Base-by-base conservation (phyloP, 2,329 filamentous ascomycete genomes). In the Nothophoma quercina region DNA sequence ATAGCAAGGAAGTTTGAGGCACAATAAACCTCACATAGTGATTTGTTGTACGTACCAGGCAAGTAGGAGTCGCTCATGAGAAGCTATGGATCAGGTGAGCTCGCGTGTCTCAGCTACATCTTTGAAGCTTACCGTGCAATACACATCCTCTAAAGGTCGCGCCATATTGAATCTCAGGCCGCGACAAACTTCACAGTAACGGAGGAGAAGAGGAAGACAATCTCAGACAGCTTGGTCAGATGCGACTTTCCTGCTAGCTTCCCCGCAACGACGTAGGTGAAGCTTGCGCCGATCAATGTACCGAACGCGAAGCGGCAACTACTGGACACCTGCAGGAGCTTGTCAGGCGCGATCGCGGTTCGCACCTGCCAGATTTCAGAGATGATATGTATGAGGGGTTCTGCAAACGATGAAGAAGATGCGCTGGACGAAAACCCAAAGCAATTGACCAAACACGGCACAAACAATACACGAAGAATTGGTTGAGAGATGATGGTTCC, bases 31-130 rank as follows among this genome's bases (percentile, higher is more conserved):
- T 38, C 25, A 22, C 3, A 13, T 34, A 8, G n/a, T 10, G 23
- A 34, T n/a, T 22, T 25, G 15, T 35, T 54, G 38, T 52, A 47
- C 56, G 36, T 81, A 96, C 93, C 93, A 74, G 95, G 93, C 42
- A 99, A 85, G 76, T 99, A 99, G 58, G 85, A 85, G 78, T 99
- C 93, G 79, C 86, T 96, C 79, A 96, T 81, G 50, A 98, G 85
- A 75, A 99, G 89, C 93, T 97, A 76, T 68, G 48, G 42, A 44
- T 44, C 59, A 38, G 47, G 64, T 68, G 47, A 65, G 64, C 56
- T 67, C 59, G 64, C 48, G 55, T 64, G 57, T 42, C 39, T 46
- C 59, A 53, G 60, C 49, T 43, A 58, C 54, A 18, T 40, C 22
- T 16, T 38, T 30, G 16, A 47, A 51, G 73, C 80, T 63, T 73